Percentiles rank a stretch among this genome's conserved stretches.
Evolutionary conservation across 2,329 filamentous ascomycete species (phyloP).

Genomic region (Pseudophaeomoniella oleicola): DNA sequence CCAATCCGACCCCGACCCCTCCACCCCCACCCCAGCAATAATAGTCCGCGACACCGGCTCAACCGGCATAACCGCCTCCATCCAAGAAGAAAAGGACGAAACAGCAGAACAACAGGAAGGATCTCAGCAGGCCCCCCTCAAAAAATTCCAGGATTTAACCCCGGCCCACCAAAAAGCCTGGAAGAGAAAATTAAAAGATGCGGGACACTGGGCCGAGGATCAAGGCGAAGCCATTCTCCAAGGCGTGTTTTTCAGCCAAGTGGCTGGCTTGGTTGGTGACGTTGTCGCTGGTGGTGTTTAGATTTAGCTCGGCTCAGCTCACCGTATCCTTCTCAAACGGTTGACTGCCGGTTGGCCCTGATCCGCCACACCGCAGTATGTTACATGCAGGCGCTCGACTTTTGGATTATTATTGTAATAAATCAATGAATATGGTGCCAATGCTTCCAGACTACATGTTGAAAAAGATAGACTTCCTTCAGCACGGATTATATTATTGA

Average conservation of each 20-base stretch:
- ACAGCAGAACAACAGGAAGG: slow-evolving; percentile 9
- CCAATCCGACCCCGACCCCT: slow-evolving; percentile 6
- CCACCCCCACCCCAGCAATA: slow-evolving; percentile 12
- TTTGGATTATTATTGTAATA: too few species aligned
- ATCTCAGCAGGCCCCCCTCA: slow-evolving; percentile 18
- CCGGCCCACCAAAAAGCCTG: slow-evolving; percentile 49
- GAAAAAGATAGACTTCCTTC: too few species aligned
- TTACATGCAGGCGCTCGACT: too few species aligned
- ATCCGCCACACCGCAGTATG: too few species aligned
- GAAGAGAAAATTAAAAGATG: slow-evolving; percentile 52
- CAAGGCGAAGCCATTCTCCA: slow-evolving; percentile 66
- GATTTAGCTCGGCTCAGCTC: too few species aligned
- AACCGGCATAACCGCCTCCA: slow-evolving; percentile 22
- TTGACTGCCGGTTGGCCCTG: too few species aligned
- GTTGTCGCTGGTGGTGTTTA: slow-evolving; percentile 5
- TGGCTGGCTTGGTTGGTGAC: slow-evolving; percentile 46
- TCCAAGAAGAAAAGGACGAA: slow-evolving; percentile 18
- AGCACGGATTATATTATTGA: too few species aligned
- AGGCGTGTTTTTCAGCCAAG: slow-evolving; percentile 62
- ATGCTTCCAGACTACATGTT: too few species aligned
- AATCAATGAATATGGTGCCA: too few species aligned
- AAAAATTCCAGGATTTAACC: slow-evolving; percentile 57
- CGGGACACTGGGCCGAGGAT: slow-evolving; percentile 64
- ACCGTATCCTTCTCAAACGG: too few species aligned
- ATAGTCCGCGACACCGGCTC: slow-evolving; percentile 10